Conservation (phyloP, 2,329 filamentous ascomycete species). For the Pseudogymnoascus sp. region DNA sequence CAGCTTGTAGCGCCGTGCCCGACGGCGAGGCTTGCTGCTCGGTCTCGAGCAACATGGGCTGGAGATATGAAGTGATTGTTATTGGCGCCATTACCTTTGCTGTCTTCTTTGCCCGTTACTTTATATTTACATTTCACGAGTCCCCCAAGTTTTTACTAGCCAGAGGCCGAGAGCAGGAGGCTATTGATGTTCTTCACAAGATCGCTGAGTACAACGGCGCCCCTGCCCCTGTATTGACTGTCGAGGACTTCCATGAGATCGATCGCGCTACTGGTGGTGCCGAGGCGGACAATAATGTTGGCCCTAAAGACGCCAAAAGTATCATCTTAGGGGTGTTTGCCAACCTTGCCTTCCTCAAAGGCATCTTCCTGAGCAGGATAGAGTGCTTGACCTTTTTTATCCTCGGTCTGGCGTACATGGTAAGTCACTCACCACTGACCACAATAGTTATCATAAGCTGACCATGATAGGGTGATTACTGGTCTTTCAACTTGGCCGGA, state of each 20-base stretch:
- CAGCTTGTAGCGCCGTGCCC: conserved; percentile 11
- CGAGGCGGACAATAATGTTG: background rate
- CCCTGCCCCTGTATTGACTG: conserved; percentile 17
- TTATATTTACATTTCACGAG: conserved; percentile 48
- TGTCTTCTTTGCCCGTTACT: conserved; percentile 47
- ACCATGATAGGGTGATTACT: conserved; percentile 6
- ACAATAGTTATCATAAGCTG: background rate
- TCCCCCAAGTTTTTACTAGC: conserved; percentile 50
- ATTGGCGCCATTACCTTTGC: conserved; percentile 46
- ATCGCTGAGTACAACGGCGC: conserved; percentile 41
- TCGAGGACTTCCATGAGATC: conserved; percentile 5
- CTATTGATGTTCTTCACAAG: conserved; percentile 44
- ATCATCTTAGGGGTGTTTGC: background rate
- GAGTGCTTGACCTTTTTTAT: background rate
- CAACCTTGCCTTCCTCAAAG: background rate
- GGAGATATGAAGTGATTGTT: conserved; percentile 47
- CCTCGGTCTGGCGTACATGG: background rate
- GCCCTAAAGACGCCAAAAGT: background rate
- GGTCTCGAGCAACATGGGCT: conserved; percentile 44
- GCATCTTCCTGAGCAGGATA: background rate
- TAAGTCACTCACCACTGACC: background rate
- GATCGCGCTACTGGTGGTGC: conserved; percentile 1
- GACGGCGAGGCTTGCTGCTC: conserved; percentile 27
- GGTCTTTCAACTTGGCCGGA: conserved; percentile 26
- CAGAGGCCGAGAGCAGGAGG: conserved; percentile 43